Evolutionary conservation across 108 stramenopile genomes (phyloP), one percentile per base, ranked within the genome.

Genomic region (Pseudonitzschia delicatissima): DNA sequence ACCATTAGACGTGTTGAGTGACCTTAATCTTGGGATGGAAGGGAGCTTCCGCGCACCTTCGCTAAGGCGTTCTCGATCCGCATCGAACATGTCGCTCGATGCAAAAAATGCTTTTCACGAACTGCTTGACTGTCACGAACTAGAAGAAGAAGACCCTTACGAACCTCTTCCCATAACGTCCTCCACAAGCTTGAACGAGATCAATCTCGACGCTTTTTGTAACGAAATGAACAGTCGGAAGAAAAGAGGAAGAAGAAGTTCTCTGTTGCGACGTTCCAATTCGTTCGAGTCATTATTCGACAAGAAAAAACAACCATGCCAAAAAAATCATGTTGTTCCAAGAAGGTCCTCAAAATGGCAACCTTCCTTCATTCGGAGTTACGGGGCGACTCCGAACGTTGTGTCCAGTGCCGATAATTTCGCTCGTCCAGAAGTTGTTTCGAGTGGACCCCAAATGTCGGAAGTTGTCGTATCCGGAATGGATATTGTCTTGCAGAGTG

Each of bases 201-300:
- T 8, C 25, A 23, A 57, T n/a, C 1, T 31, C 32, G 8, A 17
- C 55, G 13, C 50, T 9, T 23, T 51, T 18, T 12, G 20, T 51
- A 17, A 17, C 29, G n/a, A 31, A 27, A 57, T 9, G 0, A 32
- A 0, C 31, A n/a, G 62, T 51, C 39, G 36, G 28, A 70, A 70
- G 49, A 70, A 70, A 42, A 25, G 69, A 62, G 69, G 69, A 21
- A 4, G 69, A n/a, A 28, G 71, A 57, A 48, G 40, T 8, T 72
- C 71, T 9, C 40, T 72, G 51, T 33, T 72, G 11, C 71, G 71
- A 11, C 71, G 71, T 12, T 72, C 71, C 23, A 62, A 62, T 26
- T 72, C 71, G 12, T 29, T 33, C 15, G 71, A 72, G n/a, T 58
- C 63, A 13, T 57, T 63, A n/a, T 51, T 72, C 37, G 71, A 72